These are phyloP conservation scores for Thelonectria rubi DNA, from an alignment of 2,329 filamentous ascomycete genomes.

Conservation along the genomic window DNA sequence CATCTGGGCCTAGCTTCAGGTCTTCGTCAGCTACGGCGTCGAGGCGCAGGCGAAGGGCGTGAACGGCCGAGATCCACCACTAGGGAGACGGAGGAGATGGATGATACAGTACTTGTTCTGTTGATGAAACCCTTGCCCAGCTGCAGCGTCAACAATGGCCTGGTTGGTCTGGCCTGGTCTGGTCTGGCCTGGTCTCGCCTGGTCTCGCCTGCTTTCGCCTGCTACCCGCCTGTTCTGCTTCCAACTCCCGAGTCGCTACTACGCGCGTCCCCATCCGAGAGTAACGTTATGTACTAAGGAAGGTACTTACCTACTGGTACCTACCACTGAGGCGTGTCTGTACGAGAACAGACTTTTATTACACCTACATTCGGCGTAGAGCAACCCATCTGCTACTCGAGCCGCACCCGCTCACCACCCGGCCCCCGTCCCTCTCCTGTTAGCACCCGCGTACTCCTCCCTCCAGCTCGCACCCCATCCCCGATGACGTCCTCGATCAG, in stretches of 20 bases:
- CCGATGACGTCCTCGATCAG: conserved; percentile 49
- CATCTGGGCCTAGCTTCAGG: background rate
- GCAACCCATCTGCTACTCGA: too few species aligned
- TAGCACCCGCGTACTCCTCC: background rate
- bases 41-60: conserved; percentile 1
- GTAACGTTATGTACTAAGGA: background rate
- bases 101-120: background rate
- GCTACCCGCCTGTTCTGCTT: background rate
- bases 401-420: too few species aligned
- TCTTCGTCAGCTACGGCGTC: conserved; percentile 1
- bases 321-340: background rate
- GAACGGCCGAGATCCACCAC: background rate
- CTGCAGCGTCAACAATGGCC: background rate
- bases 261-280: background rate
- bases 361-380: background rate
- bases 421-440: background rate
- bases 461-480: conserved; percentile 25
- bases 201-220: too few species aligned
- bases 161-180: background rate
- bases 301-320: too few species aligned
- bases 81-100: background rate
- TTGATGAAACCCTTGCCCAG: conserved; percentile 4
- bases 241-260: too few species aligned
- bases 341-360: background rate
- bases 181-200: background rate